Conservation (phyloP, 2,329 filamentous ascomycete genomes). For the Cryphonectria radicalis region DNA sequence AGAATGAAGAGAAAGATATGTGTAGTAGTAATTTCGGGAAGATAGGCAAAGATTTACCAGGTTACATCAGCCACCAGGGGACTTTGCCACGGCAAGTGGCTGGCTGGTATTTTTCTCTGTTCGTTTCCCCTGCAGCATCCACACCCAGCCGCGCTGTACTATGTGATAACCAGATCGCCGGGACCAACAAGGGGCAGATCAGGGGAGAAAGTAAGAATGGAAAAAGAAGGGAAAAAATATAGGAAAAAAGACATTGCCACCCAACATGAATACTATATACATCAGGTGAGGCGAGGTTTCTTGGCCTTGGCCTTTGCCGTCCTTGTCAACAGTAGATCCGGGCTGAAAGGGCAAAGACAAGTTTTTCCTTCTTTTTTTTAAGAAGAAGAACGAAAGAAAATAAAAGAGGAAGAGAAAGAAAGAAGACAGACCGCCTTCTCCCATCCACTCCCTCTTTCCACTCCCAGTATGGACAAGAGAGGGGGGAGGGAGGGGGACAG, state of each 20-base stretch:
- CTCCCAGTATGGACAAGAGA: neutral
- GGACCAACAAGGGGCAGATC: constrained; percentile 13
- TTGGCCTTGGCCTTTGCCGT: neutral
- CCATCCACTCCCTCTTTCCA: neutral
- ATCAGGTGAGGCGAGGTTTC: neutral
- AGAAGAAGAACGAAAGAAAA: neutral
- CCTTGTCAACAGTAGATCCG: constrained; percentile 1
- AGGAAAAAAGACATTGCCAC: neutral
- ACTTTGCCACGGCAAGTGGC: constrained; percentile 5
- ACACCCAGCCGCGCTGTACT: constrained; percentile 18
- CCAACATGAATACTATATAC: neutral
- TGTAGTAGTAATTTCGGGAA: constrained; percentile 12
- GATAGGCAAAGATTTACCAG: neutral
- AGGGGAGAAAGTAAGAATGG: too few relatives aligned
- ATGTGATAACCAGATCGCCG: constrained; percentile 29
- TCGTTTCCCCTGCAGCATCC: constrained; percentile 20
- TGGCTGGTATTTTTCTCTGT: neutral
- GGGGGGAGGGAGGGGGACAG: neutral
- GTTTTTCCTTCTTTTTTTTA: too few relatives aligned
- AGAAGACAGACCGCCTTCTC: neutral
- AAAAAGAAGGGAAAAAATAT: too few relatives aligned
- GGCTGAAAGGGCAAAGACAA: neutral
- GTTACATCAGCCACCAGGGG: neutral
- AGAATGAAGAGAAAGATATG: neutral
- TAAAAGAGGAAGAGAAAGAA: neutral